Percentiles rank a stretch among this genome's conserved stretches.
Conservation (phyloP, 2,329 filamentous ascomycete species). For the Penicillium occitanis region DNA sequence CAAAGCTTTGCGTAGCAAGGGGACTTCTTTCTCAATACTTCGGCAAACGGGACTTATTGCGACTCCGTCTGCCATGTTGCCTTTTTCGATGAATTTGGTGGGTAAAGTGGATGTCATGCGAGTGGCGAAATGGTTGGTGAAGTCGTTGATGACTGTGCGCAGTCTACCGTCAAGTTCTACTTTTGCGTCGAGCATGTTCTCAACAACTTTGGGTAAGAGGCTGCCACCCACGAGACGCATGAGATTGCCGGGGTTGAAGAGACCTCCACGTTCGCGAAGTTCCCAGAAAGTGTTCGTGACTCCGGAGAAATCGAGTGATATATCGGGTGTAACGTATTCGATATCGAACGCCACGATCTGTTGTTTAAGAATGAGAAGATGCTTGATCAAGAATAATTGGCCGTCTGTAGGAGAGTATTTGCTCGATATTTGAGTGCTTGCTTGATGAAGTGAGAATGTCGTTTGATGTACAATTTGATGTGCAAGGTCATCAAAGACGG, state of each 20-base stretch:
- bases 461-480: conserved; percentile 88
- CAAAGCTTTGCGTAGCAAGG: conserved; percentile 56
- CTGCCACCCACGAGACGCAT: conserved; percentile 59
- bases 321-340: conserved; percentile 66
- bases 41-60: conserved; percentile 52
- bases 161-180: conserved; percentile 65
- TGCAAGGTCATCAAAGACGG: conserved; percentile 69
- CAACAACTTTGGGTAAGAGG: conserved; percentile 64
- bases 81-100: conserved; percentile 39
- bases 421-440: conserved; percentile 68
- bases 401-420: conserved; percentile 66
- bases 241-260: conserved; percentile 65
- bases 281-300: conserved; percentile 67
- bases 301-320: conserved; percentile 66
- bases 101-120: conserved; percentile 56
- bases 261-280: conserved; percentile 61
- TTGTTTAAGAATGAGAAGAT: conserved; percentile 91
- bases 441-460: conserved; percentile 76
- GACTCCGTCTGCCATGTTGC: conserved; percentile 40
- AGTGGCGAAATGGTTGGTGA: conserved; percentile 58
- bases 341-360: conserved; percentile 96
- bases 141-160: conserved; percentile 64
- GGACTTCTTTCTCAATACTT: conserved; percentile 59
- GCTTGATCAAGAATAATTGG: conserved; percentile 90
- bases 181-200: conserved; percentile 71